Base-by-base conservation (phyloP, 2,329 filamentous ascomycete genomes). In the Trichoderma lentiforme region DNA sequence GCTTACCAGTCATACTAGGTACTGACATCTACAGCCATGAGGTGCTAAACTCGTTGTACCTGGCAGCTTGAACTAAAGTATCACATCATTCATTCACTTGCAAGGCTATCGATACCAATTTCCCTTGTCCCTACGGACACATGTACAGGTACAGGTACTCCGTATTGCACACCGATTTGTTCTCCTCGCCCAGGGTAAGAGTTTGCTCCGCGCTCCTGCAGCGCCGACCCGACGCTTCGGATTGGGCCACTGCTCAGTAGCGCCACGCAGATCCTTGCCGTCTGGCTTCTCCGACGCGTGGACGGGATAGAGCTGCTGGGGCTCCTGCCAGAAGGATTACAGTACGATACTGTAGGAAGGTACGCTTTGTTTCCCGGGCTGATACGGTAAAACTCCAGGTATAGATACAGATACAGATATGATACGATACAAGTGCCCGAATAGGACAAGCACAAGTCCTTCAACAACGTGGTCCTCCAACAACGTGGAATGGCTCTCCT, bases 171-270 rank as follows among this genome's bases (percentile, higher is more conserved):
- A 7, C 21, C 26, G 34, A 43, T 65, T 43, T 43, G 39, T 43
- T 18, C 39, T 47, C 47, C 47, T 28, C 21, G 47, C n/a, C 51
- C 24, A 34, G 61, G 51, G 53, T 36, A 58, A 36, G n/a, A 60
- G 21, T n/a, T 36, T 60, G 51, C 53, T 47, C 53, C 36, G n/a
- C 18, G 69, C 61, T 56, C 63, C 67, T 62, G 67, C 57, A 53
- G 34, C 67, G 64, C 57, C 21, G 71, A 72, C 65, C 66, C 71
- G 61, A 65, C 56, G 66, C 66, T 66, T 53, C 66, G 71, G 71
- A 62, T 70, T 70, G 60, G 62, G 34, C 71, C 71, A 26, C 24
- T 68, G 51, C 61, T 70, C 21, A 21, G 56, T 53, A 61, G 57
- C n/a, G 67, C 57, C 36, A 62, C 57, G 67, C 57, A 39, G 71